Evolutionary conservation across 257 asterid genomes (phyloP).

Genomic region (Striga asiatica): DNA sequence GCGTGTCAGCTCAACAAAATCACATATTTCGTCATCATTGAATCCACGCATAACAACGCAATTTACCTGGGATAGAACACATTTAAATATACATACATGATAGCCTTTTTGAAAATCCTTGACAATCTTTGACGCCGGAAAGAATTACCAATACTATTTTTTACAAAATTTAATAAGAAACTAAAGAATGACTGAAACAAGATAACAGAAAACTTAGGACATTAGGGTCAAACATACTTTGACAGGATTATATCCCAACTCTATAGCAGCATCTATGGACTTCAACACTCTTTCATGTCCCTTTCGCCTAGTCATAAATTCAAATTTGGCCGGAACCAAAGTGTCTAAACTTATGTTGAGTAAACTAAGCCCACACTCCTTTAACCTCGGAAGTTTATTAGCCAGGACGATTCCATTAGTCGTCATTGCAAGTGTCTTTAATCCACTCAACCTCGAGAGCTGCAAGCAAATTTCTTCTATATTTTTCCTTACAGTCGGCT

Average conservation of each 20-base stretch:
- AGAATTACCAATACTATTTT: not conserved
- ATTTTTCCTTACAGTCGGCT: conserved; percentile 78
- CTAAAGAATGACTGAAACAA: not conserved
- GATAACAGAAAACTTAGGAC: not conserved
- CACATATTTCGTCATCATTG: conserved; percentile 92
- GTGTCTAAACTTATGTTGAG: conserved; percentile 92
- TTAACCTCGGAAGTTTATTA: conserved; percentile 64
- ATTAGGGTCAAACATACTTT: conserved; percentile 43
- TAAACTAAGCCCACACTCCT: conserved; percentile 70
- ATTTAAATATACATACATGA: conserved; percentile 8
- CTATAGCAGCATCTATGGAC: conserved; percentile 64
- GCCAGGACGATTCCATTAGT: conserved; percentile 80
- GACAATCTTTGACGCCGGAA: conserved; percentile 3
- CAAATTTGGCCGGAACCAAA: conserved; percentile 88
- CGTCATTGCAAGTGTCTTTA: conserved; percentile 78
- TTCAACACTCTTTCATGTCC: conserved; percentile 89
- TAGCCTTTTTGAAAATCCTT: no score
- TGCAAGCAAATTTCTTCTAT: conserved; percentile 72
- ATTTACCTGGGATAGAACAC: conserved; percentile 53
- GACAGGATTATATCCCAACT: conserved; percentile 80
- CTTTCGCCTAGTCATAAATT: conserved; percentile 79
- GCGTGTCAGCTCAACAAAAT: conserved; percentile 86
- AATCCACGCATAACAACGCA: conserved; percentile 99
- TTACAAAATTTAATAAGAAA: not conserved
- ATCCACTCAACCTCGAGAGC: conserved; percentile 59